Evolutionary conservation across 495 filamentous ascomycete genomes (phyloP), one percentile per base, ranked within the genome.

Genomic region (Penicillium alfredii): DNA sequence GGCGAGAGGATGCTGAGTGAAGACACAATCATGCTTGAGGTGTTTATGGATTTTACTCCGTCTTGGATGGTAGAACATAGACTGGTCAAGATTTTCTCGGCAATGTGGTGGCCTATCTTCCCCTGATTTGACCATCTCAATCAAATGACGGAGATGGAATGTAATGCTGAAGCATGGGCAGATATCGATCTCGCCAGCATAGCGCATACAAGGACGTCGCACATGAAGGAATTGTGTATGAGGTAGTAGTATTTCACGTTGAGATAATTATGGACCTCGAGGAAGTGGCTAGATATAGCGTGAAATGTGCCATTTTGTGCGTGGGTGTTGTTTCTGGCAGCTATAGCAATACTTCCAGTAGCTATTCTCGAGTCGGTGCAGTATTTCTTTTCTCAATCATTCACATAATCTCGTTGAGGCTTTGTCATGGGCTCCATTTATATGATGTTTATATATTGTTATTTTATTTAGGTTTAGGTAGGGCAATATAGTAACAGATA

Each of bases 301-400:
- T 37, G 21, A 37, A 26, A 17, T n/a, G 20, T 26, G 34, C 34
- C 34, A 37, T 14, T 23, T 26, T 26, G 34, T 25, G 34, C 17
- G 20, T 37, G 22, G 34, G 27, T 37, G 34, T 26, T 8, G 22
- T n/a, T 24, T 24, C 22, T 24, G 22, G 22, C 22, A 24, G 22
- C 22, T 8, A 24, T 24, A 26, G 23, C 34, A 37, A 28, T 37
- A 37, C 22, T 37, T 37, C 23, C 23, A 37, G 27, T 22, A 22
- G 15, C 21, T 27, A 10, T 37, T 26, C n/a, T 28, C 34, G 8
- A 37, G 34, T n/a, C 21, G 34, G 27, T 37, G 34, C 8, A 37
- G 34, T n/a, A 37, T 7, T 37, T 29, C 22, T 27, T 18, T 37
- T 27, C 34, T 23, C 7, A 26, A 26, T 26, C 22, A 0, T 23